Conservation (phyloP, 352 stramenopile genomes). For the Pythium vanterpoolii region DNA sequence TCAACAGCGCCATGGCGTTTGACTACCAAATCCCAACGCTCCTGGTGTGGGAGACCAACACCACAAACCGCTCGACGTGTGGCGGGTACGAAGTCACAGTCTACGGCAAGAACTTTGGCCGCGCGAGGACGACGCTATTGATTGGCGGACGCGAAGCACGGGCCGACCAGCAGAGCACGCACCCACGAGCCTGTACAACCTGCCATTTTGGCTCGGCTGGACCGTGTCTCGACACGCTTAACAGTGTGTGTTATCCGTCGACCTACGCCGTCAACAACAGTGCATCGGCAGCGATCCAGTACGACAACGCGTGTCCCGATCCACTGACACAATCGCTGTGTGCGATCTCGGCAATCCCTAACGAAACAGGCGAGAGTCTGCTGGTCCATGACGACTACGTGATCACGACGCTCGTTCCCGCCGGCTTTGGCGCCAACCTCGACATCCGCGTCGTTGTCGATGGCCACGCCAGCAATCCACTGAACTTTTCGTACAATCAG, state of each 20-base stretch:
- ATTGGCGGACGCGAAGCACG: constrained; percentile 57
- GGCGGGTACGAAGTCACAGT: constrained; percentile 54
- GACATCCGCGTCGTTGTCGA: constrained; percentile 48
- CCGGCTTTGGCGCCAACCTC: constrained; percentile 43
- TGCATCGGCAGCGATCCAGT: constrained; percentile 27
- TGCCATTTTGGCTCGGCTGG: constrained; percentile 50
- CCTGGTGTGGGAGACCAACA: constrained; percentile 35
- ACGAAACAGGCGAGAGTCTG: constrained; percentile 35
- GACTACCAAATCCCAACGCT: constrained; percentile 41
- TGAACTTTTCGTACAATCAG: constrained; percentile 58
- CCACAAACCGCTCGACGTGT: constrained; percentile 56
- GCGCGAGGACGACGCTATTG: constrained; percentile 31
- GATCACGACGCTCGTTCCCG: constrained; percentile 41
- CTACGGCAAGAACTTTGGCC: constrained; percentile 64
- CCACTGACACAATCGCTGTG: constrained; percentile 33
- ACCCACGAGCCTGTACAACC: constrained; percentile 31
- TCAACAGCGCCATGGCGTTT: constrained; percentile 39
- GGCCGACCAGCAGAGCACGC: constrained; percentile 35
- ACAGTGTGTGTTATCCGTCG: constrained; percentile 50
- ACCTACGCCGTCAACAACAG: constrained; percentile 25
- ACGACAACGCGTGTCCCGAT: constrained; percentile 29
- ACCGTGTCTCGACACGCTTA: constrained; percentile 43
- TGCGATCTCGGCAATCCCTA: constrained; percentile 4
- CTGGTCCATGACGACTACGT: constrained; percentile 43
- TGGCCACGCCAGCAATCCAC: constrained; percentile 41